These are phyloP conservation scores for Polychytrium aggregatum DNA, from an alignment of 192 early-diverging fungal genomes.

Conservation along the genomic window DNA sequence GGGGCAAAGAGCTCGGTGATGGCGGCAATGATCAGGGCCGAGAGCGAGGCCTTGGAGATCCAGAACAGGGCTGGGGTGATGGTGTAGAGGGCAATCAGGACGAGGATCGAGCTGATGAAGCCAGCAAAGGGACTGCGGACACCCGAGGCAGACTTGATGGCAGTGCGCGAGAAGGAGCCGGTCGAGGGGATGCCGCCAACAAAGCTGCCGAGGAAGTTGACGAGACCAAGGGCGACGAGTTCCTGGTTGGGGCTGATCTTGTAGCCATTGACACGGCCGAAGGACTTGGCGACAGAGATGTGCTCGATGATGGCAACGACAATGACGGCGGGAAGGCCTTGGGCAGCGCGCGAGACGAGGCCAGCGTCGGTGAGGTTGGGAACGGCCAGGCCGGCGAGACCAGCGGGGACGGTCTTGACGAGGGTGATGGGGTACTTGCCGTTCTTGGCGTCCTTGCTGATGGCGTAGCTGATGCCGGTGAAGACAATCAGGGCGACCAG, in stretches of 20 bases:
- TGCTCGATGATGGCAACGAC: slow-evolving; percentile 82
- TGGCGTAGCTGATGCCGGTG: slow-evolving; percentile 55
- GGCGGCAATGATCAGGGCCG: slow-evolving; percentile 79
- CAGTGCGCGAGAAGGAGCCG: slow-evolving; percentile 87
- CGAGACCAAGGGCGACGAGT: slow-evolving; percentile 74
- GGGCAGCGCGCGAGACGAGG: slow-evolving; percentile 8
- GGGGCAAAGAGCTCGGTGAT: slow-evolving; percentile 66
- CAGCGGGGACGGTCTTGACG: slow-evolving; percentile 60
- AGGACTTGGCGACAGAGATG: slow-evolving; percentile 77
- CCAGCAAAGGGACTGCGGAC: slow-evolving; percentile 69
- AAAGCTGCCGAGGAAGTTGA: slow-evolving; percentile 78
- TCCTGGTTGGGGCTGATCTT: slow-evolving; percentile 79
- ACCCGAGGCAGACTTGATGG: slow-evolving; percentile 83
- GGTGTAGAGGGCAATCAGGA: slow-evolving; percentile 70
- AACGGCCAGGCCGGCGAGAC: slow-evolving; percentile 44
- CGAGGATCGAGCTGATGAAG: slow-evolving; percentile 64
- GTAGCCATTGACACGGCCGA: slow-evolving; percentile 79
- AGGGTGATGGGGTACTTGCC: slow-evolving; percentile 34
- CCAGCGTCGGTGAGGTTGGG: slow-evolving; percentile 27
- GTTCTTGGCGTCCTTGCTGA: slow-evolving; percentile 31
- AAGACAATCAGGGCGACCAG: slow-evolving; percentile 63
- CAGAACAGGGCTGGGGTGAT: slow-evolving; percentile 79
- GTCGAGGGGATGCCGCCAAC: slow-evolving; percentile 81
- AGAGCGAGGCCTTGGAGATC: slow-evolving; percentile 68
- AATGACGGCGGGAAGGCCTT: slow-evolving; percentile 56